Conservation (phyloP, 2,329 filamentous ascomycete species). For the Ceratocystis ficicola region DNA sequence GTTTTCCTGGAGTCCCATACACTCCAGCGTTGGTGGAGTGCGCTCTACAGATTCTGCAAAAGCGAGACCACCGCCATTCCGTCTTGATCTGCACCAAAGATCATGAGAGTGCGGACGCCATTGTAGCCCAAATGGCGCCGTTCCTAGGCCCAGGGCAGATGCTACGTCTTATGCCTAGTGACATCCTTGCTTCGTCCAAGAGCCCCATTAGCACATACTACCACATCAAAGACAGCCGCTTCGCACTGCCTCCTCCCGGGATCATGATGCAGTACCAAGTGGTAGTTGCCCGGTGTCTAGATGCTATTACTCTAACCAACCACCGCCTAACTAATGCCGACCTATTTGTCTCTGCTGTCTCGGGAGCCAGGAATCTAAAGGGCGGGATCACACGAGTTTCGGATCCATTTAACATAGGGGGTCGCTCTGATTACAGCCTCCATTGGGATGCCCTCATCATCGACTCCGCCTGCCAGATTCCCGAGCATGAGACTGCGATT, state of each 20-base stretch:
- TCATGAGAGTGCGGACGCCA: not conserved
- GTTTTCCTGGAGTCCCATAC: not conserved
- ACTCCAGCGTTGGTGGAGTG: slow-evolving; percentile 2
- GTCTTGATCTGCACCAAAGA: slow-evolving; percentile 9
- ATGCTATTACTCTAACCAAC: not conserved
- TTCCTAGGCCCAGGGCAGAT: not conserved
- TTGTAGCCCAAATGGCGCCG: not conserved
- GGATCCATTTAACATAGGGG: not conserved
- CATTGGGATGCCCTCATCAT: slow-evolving; percentile 6
- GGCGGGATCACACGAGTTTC: not conserved
- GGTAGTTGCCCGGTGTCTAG: not conserved
- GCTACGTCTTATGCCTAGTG: not conserved
- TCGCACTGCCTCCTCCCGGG: not conserved
- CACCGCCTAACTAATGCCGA: not conserved
- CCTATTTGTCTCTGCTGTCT: not conserved
- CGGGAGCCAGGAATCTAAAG: not conserved
- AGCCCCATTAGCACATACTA: not conserved
- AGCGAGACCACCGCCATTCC: not conserved
- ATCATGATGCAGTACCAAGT: not conserved
- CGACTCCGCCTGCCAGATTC: not conserved
- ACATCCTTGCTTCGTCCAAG: not conserved
- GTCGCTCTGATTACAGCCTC: not conserved
- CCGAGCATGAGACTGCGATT: slow-evolving; percentile 4
- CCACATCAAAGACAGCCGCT: not conserved
- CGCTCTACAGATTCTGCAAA: not conserved